Evolutionary conservation across 2,329 filamentous ascomycete species (phyloP), one percentile per base, ranked within the genome.

Genomic region (Thermoascus crustaceus): DNA sequence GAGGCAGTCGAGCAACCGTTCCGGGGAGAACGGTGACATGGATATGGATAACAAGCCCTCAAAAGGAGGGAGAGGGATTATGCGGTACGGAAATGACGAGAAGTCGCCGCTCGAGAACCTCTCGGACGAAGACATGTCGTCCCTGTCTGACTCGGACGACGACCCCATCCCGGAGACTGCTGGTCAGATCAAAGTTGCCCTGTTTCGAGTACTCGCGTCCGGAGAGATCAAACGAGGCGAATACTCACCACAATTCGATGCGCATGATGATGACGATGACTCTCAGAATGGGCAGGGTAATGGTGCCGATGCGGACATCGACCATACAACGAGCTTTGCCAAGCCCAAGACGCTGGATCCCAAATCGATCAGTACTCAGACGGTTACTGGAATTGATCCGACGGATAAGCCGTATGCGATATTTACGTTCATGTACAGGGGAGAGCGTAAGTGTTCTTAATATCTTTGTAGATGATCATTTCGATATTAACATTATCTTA

Each of bases 161-260:
- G 85, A 89, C 49, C 85, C 85, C 1, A 71, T 78, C 39, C 87
- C 89, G 8, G 91, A 96, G 68, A 86, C 91, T 7, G 84, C 91
- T 4, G 91, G 91, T 7, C 91, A 98, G 65, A 98, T 98, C 68
- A 96, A 96, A 65, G 87, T 98, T 11, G 87, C 89, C 43, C 79
- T 98, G 67, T 96, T 95, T 63, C 80, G 91, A 18, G 91, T 98
- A 6, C 71, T 96, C 30, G 91, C 91, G 2, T 94, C 87, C 5
- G 91, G 91, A 9, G 91, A 96, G 60, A 94, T 98, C 56, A 96
- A 95, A 66, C 85, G 88, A 55, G 91, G 91, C 44, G 91, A 98
- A 63, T 98, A 96, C 61, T 94, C 88, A 1, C 91, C 91, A 8
- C 91, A 96, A 54, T 96, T 96, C 46, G 88, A 94, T 58, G 89